Evolutionary conservation across 306 rosid species (phyloP), one percentile per base, ranked within the genome.

Genomic region (Dalbergia oliveri): DNA sequence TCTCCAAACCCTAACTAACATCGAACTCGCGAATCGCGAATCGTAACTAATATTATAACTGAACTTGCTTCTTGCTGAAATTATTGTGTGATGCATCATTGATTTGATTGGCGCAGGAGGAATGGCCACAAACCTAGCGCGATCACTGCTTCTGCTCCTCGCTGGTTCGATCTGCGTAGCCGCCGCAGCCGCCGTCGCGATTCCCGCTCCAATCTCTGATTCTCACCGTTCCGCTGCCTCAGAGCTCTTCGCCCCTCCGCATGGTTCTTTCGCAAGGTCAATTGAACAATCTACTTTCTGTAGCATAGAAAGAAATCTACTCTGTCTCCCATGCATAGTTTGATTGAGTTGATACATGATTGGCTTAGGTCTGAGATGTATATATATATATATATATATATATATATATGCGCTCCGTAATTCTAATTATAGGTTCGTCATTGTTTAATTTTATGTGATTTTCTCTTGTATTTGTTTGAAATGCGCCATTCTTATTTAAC

Each of bases 201-300:
- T 64, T 65, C 74, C 62, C 10, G 33, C 18, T 33, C 75, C 79
- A 0, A 43, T 60, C 92, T 87, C 96, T 2, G 90, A 91, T 71
- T 89, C 96, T 61, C 99, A 91, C 78, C 92, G 92, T 86, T 84
- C 94, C 54, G 93, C 97, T 16, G 98, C 96, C 47, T 35, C 86
- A 13, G 83, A 91, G 57, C 88, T 93, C 79, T 91, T 95, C 89
- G 33, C 84, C 14, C 83, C 91, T 23, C 5, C 62, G 51, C 72
- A 88, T 70, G 91, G 90, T 60, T 86, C 87, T 2, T 93, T 81
- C 57, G 82, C 87, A 1, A 95, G 99, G 99, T 95, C 59, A 76
- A 80, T 85, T 65, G 53, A 84, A 75, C 75, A 79, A 45, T 63
- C 51, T 54, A 26, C 31, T 2, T 51, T 47, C 14, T 65, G 58